These are phyloP conservation scores for Porodaedalea pini DNA, from an alignment of 1,284 basidiomycete genomes.

Conservation along the genomic window DNA sequence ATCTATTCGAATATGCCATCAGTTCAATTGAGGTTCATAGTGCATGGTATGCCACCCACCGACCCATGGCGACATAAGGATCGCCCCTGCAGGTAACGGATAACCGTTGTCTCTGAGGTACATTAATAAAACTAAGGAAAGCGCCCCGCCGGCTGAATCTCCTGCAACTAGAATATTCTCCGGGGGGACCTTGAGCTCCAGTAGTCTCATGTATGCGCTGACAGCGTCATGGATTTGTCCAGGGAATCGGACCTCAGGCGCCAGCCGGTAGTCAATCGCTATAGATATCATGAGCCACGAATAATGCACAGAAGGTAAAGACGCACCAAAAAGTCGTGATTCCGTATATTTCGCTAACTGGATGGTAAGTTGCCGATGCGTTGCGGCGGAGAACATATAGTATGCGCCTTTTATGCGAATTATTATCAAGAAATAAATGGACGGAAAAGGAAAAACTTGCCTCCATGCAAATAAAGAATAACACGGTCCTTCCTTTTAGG, in stretches of 20 bases:
- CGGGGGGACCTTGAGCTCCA: slow-evolving; percentile 85
- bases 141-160: slow-evolving; percentile 91
- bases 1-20: slow-evolving; percentile 43
- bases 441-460: slow-evolving; percentile 37
- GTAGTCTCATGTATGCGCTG: slow-evolving; percentile 81
- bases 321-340: slow-evolving; percentile 88
- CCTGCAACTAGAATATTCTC: slow-evolving; percentile 87
- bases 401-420: slow-evolving; percentile 66
- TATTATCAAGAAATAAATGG: background rate
- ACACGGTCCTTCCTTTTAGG: slow-evolving; percentile 64
- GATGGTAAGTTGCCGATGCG: slow-evolving; percentile 89
- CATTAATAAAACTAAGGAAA: slow-evolving; percentile 84
- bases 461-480: slow-evolving; percentile 92
- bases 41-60: slow-evolving; percentile 47
- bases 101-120: slow-evolving; percentile 88
- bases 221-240: slow-evolving; percentile 92
- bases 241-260: slow-evolving; percentile 92
- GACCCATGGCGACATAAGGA: slow-evolving; percentile 93
- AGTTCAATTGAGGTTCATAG: background rate
- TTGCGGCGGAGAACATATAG: slow-evolving; percentile 92
- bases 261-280: slow-evolving; percentile 96
- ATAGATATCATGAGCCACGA: slow-evolving; percentile 5
- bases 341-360: slow-evolving; percentile 88
- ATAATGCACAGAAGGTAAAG: background rate
- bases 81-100: slow-evolving; percentile 75